Base-by-base conservation (phyloP, 179 eudicot genomes). In the Silene noctiflora region DNA sequence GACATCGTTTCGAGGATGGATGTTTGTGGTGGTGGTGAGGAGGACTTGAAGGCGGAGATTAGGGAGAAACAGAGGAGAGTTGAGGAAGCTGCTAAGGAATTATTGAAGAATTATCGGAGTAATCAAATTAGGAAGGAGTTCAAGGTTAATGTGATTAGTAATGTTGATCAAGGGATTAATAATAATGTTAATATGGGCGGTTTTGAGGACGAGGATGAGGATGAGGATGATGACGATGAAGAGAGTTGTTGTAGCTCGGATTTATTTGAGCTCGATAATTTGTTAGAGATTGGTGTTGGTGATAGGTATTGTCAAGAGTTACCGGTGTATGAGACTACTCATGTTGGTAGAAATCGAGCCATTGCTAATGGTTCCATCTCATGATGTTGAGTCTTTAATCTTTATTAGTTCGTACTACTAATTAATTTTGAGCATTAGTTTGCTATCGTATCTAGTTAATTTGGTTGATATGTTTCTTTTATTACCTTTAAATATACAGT, bases 301-400 rank as follows among this genome's bases (percentile, higher is more conserved):
- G 56, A 83, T 27, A 79, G 88, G 82, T 90, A 90, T 25, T 53
- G 86, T 14, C 90, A 89, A 71, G 98, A 94, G 73, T 82, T 94
- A 79, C 98, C 98, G 0, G 98, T 94, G 67, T 94, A 92, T 59
- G 97, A 92, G 76, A 92, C 98, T 1, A 94, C 98, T 78, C 87
- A 84, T 79, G 66, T 90, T 35, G 75, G 77, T 81, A 86, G 89
- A 11, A 93, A 91, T 81, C 83, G 87, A 78, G 94, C 90, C 29
- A 85, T 91, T 53, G 96, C 93, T 22, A 87, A 82, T 69, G 90
- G 94, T 13, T 79, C 84, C 25, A 89, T 89, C 63, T 69, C 85
- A 78, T 89, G 83, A 91, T 58, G 0, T 27, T 11, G 27, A 25
- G 33, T 55, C 10, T 6, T 77, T 1, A 25, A 25, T 55, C 10